These are phyloP conservation scores for Nicotiana obtusifolia DNA, from an alignment of 257 asterid genomes.

Conservation along the genomic window DNA sequence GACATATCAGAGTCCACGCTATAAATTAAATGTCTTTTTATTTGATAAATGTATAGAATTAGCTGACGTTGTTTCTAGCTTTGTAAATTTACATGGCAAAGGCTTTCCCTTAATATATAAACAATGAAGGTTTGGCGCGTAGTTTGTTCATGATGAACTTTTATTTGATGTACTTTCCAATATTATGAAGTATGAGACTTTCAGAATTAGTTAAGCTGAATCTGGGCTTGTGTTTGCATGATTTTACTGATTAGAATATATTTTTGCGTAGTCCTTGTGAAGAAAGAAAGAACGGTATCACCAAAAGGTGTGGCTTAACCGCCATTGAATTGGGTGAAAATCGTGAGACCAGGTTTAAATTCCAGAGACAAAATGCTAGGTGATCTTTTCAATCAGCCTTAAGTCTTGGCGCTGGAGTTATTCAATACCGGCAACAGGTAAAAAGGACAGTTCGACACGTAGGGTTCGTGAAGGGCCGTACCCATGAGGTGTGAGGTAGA, in stretches of 20 bases:
- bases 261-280: too few relatives aligned
- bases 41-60: constrained; percentile 7
- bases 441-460: too few relatives aligned
- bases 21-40: constrained; percentile 2
- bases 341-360: too few relatives aligned
- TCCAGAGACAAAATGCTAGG: too few relatives aligned
- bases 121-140: constrained; percentile 1
- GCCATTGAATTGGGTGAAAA: too few relatives aligned
- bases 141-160: constrained; percentile 5
- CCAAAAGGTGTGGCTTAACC: too few relatives aligned
- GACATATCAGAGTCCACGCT: constrained; percentile 7
- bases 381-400: too few relatives aligned
- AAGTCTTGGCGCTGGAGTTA: too few relatives aligned
- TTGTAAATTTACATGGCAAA: constrained; percentile 5
- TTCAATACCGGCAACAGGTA: too few relatives aligned
- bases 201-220: neutral
- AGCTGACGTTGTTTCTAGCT: constrained; percentile 4
- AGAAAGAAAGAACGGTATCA: too few relatives aligned
- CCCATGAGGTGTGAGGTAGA: too few relatives aligned
- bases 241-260: neutral
- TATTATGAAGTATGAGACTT: neutral
- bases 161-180: neutral
- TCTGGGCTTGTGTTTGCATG: neutral
- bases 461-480: too few relatives aligned
- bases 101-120: neutral